Base-by-base conservation (phyloP, 148 eudicot genomes). In the Rhododendron ferrugineum region DNA sequence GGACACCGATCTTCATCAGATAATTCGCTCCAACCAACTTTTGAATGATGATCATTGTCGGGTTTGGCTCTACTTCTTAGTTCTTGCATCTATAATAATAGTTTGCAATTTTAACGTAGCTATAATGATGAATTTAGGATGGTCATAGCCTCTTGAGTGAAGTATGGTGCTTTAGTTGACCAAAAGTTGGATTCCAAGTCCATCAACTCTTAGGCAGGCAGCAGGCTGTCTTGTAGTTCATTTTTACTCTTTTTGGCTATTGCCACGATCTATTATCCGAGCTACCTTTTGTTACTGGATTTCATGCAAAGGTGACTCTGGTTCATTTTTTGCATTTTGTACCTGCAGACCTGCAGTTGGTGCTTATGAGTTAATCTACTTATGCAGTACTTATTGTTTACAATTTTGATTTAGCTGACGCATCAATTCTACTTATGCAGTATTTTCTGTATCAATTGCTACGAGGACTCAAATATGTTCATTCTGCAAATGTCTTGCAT, bases 401-500 rank as follows among this genome's bases (percentile, higher is more conserved):
- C 56, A 37, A 3, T 32, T 22, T 54, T 5, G 20, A 64, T 49
- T 37, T 50, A 10, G 22, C 13, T 79, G 54, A 82, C 54, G 6
- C 23, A 34, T 44, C 34, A 10, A 42, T 83, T 46, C 80, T 85
- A 50, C 46, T 88, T 68, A 1, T 89, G 90, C 94, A 95, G 98
- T 95, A 92, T 85, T 94, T 95, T 84, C 93, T 95, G 36, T 95
- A 95, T 82, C 98, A 95, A 87, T 82, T 95, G 85, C 87, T 95
- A 80, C 89, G 98, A 76, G 98, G 98, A 60, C 89, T 95, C 87
- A 95, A 93, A 86, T 95, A 95, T 80, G 91, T 95, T 60, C 98
- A 95, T 88, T 95, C 98, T 54, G 98, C 94, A 80, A 88, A 88
- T 85, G 98, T 95, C 88, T 88, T 95, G 90, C 97, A 94, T 84